phyloP scores from a whole-genome alignment of 1,139 yeast species.

The Hyphopichia fennica region DNA sequence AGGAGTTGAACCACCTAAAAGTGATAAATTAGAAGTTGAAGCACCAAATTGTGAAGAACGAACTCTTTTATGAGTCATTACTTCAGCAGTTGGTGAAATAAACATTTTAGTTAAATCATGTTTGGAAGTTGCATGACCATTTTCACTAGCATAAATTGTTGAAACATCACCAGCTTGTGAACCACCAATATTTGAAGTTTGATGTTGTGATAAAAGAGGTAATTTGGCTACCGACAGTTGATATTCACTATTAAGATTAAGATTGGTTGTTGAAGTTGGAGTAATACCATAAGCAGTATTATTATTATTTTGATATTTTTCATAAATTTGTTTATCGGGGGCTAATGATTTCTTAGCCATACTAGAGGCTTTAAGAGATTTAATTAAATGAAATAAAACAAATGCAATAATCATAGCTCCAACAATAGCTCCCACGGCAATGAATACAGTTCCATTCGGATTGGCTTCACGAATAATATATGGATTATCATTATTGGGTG shows the following conservation, averaged over 20 bases:
- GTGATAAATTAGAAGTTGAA: conserved; percentile 23
- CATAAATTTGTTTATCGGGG: conserved; percentile 34
- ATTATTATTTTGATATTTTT: conserved; percentile 38
- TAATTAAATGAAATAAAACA: conserved; percentile 37
- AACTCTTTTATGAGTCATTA: conserved; percentile 49
- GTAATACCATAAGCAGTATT: conserved; percentile 28
- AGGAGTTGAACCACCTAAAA: conserved; percentile 25
- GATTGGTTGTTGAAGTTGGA: conserved; percentile 17
- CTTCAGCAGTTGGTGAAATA: conserved; percentile 80
- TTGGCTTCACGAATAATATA: conserved; percentile 49
- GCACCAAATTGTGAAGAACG: conserved; percentile 22
- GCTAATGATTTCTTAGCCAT: conserved; percentile 36
- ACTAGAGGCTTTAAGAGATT: conserved; percentile 38
- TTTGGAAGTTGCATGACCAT: conserved; percentile 34
- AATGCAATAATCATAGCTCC: conserved; percentile 54
- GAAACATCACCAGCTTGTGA: conserved; percentile 39
- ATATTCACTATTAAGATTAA: conserved; percentile 19
- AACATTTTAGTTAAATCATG: conserved; percentile 55
- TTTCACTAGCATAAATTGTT: conserved; percentile 37
- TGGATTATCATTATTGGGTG: conserved; percentile 61
- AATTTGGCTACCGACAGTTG: conserved; percentile 32
- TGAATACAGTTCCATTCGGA: conserved; percentile 77
- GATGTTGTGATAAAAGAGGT: conserved; percentile 34
- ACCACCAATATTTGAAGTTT: conserved; percentile 18
- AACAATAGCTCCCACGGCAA: conserved; percentile 71